Conservation (phyloP, 2,329 filamentous ascomycete species). For the Xylaria sp. region DNA sequence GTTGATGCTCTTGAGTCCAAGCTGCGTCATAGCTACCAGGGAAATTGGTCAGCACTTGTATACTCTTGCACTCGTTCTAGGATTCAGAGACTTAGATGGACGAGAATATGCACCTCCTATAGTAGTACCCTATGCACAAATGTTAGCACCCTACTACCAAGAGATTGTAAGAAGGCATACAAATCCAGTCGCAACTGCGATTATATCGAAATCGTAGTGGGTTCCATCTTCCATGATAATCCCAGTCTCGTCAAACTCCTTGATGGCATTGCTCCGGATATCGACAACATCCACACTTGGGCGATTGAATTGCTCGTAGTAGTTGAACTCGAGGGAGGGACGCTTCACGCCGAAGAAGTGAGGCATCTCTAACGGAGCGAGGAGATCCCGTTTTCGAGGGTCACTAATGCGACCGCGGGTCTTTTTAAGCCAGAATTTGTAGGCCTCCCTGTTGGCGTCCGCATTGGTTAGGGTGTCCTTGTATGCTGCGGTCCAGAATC, state of each 20-base stretch:
- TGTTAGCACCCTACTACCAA: slow-evolving; percentile 15
- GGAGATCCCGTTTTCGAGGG: slow-evolving; percentile 59
- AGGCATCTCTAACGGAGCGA: slow-evolving; percentile 64
- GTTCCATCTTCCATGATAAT: slow-evolving; percentile 55
- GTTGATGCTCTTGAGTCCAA: slow-evolving; percentile 57
- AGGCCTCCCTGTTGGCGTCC: slow-evolving; percentile 63
- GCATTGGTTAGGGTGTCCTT: slow-evolving; percentile 60
- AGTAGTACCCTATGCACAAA: slow-evolving; percentile 46
- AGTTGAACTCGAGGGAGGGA: slow-evolving; percentile 56
- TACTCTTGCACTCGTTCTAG: background rate
- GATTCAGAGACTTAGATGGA: background rate
- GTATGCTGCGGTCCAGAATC: slow-evolving; percentile 65
- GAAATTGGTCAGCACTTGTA: background rate
- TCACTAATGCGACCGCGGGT: slow-evolving; percentile 62
- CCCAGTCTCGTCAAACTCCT: slow-evolving; percentile 56
- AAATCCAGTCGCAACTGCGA: slow-evolving; percentile 60
- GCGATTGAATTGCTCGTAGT: slow-evolving; percentile 62
- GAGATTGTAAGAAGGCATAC: slow-evolving; percentile 47
- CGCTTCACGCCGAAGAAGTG: slow-evolving; percentile 52
- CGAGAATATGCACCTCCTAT: slow-evolving; percentile 48
- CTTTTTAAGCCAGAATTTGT: slow-evolving; percentile 67
- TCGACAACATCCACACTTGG: slow-evolving; percentile 57
- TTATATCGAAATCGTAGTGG: slow-evolving; percentile 57
- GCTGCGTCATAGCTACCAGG: slow-evolving; percentile 55
- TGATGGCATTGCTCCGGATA: slow-evolving; percentile 55